Evolutionary conservation across 768 basidiomycete genomes (phyloP).

Genomic region (Pisolithus albus): DNA sequence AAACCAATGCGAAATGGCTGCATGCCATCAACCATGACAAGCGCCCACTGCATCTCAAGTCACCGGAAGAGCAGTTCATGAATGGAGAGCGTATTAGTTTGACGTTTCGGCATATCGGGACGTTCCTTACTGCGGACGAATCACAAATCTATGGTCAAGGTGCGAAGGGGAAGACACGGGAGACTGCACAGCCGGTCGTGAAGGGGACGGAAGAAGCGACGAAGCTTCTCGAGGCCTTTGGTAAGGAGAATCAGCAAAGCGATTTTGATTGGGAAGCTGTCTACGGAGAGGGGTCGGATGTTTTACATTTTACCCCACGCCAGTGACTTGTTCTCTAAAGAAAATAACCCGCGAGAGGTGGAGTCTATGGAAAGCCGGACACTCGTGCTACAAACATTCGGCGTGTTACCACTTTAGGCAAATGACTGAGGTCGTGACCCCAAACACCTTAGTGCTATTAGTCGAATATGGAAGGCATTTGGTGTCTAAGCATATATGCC

Average conservation of each 20-base stretch:
- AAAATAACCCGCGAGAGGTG: too few relatives aligned
- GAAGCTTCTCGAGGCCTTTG: conserved; percentile 56
- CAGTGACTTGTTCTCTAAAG: conserved; percentile 7
- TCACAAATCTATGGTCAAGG: conserved; percentile 68
- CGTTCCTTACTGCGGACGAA: conserved; percentile 52
- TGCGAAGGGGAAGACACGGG: conserved; percentile 53
- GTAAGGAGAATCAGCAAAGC: conserved; percentile 63
- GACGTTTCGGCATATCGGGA: conserved; percentile 74
- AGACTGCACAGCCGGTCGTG: conserved; percentile 48
- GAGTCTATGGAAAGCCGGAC: too few relatives aligned
- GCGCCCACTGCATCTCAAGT: conserved; percentile 49
- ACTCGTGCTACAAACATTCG: too few relatives aligned
- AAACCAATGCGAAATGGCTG: conserved; percentile 68
- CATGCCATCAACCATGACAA: conserved; percentile 76
- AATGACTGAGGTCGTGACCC: too few relatives aligned
- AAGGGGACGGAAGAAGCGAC: conserved; percentile 43
- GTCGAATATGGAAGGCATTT: too few relatives aligned
- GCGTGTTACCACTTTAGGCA: too few relatives aligned
- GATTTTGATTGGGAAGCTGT: conserved; percentile 62
- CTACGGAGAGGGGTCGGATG: conserved; percentile 67
- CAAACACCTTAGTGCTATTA: too few relatives aligned
- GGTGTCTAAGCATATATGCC: too few relatives aligned
- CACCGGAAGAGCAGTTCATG: conserved; percentile 44
- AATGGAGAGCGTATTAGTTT: conserved; percentile 69
- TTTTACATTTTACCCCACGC: conserved; percentile 45